Conservation (phyloP, 371 early-diverging fungal genomes). For the Mucor plumbeus region DNA sequence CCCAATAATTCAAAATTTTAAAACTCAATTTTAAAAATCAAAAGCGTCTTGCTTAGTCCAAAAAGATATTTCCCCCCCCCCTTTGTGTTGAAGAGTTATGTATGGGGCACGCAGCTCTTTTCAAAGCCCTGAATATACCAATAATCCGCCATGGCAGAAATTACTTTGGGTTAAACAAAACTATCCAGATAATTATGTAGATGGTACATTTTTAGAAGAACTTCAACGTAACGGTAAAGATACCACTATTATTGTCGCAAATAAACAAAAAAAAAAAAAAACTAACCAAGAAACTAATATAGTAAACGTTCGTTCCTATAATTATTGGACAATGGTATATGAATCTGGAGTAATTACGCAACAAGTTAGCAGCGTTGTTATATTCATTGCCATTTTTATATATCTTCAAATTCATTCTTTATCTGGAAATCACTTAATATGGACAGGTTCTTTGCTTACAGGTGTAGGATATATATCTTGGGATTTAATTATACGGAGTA, state of each 20-base stretch:
- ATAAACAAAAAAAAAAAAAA: background rate
- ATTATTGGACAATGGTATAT: conserved; percentile 74
- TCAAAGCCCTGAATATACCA: conserved; percentile 61
- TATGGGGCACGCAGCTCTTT: conserved; percentile 7
- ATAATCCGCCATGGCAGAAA: conserved; percentile 79
- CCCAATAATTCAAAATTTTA: background rate
- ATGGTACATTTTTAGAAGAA: conserved; percentile 83
- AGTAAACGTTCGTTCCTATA: conserved; percentile 76
- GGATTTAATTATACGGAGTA: conserved; percentile 62
- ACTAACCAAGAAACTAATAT: background rate
- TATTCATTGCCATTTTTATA: conserved; percentile 89
- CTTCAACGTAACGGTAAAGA: conserved; percentile 86
- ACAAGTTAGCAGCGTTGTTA: conserved; percentile 81
- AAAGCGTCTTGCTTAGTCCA: background rate
- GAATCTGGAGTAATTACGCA: conserved; percentile 83
- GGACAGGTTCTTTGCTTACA: conserved; percentile 61
- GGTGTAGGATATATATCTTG: conserved; percentile 72
- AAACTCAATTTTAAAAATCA: background rate
- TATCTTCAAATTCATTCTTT: conserved; percentile 64
- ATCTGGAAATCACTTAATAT: conserved; percentile 65
- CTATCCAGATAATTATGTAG: conserved; percentile 94
- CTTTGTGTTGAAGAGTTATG: background rate
- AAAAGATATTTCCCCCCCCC: background rate
- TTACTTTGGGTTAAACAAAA: conserved; percentile 88
- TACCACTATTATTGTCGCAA: too few relatives aligned